Evolutionary conservation across 2,329 filamentous ascomycete species (phyloP), one percentile per base, ranked within the genome.

Genomic region (Fusarium tuaranense): DNA sequence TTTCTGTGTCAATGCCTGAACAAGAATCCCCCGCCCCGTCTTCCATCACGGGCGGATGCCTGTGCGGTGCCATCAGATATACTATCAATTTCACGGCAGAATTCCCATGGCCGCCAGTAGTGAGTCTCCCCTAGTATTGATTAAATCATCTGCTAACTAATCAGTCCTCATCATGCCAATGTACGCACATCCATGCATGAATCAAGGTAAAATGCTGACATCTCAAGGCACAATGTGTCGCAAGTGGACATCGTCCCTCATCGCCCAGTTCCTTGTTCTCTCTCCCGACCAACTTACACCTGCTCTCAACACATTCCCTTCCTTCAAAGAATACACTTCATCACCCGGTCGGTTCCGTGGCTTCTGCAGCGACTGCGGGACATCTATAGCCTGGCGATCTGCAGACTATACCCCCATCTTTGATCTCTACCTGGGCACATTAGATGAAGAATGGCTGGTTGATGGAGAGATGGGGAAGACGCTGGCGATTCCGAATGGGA

Each of bases 141-240:
- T 12, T 16, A 5, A 39, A 20, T 53, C 7, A 1, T 7, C 22
- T 10, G 9, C 65, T 55, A n/a, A 58, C 30, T 5, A 3, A 27
- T 16, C 22, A 72, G 70, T 72, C 70, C 10, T 72, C 70, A 9
- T 57, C 69, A 6, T 72, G 70, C 41, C 70, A 72, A 13, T 72
- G 69, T 72, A 55, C 13, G 61, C 20, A 38, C 5, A 22, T 27
- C 2, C 14, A 8, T 13, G 12, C 6, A 3, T 51, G 8, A 27
- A 9, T n/a, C 18, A 7, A 27, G n/a, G n/a, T 2, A 12, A 57
- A 34, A 16, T 36, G 12, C 38, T 67, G 25, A 59, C 20, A n/a
- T 20, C 12, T 18, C 20, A 34, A 72, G 70, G 70, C 13, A 71
- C 70, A 16, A 72, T 72, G 69, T 72, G 70, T 18, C 65, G 70